A percentile compares a stretch with the other conserved stretches of the same genome.
Evolutionary conservation across 306 rosid genomes (phyloP).

Genomic region (Adenanthera pavonina): DNA sequence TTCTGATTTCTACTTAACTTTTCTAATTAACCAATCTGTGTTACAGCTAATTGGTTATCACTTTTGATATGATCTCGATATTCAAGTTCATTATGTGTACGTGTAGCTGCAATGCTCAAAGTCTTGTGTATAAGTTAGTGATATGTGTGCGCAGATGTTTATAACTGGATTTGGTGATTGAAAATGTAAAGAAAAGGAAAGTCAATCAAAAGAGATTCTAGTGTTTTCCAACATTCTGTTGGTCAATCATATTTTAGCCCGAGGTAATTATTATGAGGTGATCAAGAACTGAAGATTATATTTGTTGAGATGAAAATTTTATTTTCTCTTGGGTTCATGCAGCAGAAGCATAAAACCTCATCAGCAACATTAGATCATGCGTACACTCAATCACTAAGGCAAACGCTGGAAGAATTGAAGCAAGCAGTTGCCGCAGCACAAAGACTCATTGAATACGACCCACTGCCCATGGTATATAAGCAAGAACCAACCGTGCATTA

Average conservation of each 20-base stretch:
- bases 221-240: not conserved
- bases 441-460: conserved; percentile 38
- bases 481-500: not conserved
- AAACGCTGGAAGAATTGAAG: conserved; percentile 45
- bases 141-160: not conserved
- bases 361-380: conserved; percentile 50
- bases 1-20: not conserved
- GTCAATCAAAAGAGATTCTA: not conserved
- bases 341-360: conserved; percentile 45
- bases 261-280: not conserved
- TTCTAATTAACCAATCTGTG: not conserved
- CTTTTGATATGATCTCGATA: not conserved
- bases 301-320: not conserved
- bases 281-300: not conserved
- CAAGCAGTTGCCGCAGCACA: conserved; percentile 32
- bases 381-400: conserved; percentile 48
- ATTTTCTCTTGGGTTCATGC: not conserved
- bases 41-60: too few species aligned
- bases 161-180: not conserved
- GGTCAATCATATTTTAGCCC: conserved; percentile 10
- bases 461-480: conserved; percentile 51
- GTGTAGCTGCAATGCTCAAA: not conserved
- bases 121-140: not conserved
- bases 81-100: not conserved
- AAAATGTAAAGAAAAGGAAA: too few species aligned